Evolutionary conservation across 192 early-diverging fungal species (phyloP).

Genomic region (Irineochytrium annulatum): DNA sequence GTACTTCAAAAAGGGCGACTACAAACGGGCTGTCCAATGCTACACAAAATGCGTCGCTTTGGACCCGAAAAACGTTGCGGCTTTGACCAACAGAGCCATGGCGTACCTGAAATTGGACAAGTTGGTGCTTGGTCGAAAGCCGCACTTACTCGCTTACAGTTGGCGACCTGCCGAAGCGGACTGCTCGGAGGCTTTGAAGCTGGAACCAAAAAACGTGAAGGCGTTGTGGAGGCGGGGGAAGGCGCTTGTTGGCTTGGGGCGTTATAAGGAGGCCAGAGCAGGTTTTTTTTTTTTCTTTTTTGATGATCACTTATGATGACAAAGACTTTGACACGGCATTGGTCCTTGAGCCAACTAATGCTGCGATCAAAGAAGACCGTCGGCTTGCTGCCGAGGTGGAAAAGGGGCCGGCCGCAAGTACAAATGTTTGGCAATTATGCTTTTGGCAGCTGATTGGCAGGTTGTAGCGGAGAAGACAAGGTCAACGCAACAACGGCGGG

Average conservation of each 20-base stretch:
- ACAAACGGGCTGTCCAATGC: conserved; percentile 30
- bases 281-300: neutral
- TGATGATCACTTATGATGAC: neutral
- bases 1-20: conserved; percentile 47
- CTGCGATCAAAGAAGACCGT: conserved; percentile 59
- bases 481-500: neutral
- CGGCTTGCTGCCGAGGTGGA: conserved; percentile 1
- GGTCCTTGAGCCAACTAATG: conserved; percentile 65
- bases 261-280: conserved; percentile 20
- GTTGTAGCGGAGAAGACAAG: neutral
- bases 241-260: conserved; percentile 47
- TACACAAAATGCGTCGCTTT: conserved; percentile 58
- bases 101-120: conserved; percentile 69
- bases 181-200: conserved; percentile 51
- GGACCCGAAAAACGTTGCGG: conserved; percentile 56
- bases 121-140: conserved; percentile 20
- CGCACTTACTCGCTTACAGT: conserved; percentile 22
- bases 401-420: neutral
- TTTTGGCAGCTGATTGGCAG: neutral
- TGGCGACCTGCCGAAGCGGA: conserved; percentile 63
- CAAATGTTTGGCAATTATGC: conserved; percentile 8
- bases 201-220: conserved; percentile 72
- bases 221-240: conserved; percentile 74
- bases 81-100: conserved; percentile 76
- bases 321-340: conserved; percentile 60